phyloP scores from a whole-genome alignment of 257 asterid species.

The Solanum lycopersicoides region DNA sequence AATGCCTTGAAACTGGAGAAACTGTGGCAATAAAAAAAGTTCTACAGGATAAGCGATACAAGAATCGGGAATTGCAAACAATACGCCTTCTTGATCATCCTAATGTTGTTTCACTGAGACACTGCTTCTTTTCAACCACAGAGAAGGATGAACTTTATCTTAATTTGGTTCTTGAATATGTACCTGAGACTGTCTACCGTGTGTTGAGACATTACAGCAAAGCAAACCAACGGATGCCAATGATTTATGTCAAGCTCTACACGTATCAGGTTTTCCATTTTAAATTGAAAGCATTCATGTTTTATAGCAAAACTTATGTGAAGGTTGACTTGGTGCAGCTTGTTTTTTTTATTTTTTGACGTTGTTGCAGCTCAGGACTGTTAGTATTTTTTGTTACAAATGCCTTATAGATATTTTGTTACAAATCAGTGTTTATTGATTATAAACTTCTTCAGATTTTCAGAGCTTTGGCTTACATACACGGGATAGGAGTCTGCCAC shows the following conservation, averaged over 20 bases:
- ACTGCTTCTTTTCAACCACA: constrained; percentile 19
- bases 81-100: constrained; percentile 19
- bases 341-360: not conserved
- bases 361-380: not conserved
- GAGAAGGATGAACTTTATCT: constrained; percentile 15
- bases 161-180: constrained; percentile 20
- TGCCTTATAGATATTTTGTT: not conserved
- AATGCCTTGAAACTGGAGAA: constrained; percentile 21
- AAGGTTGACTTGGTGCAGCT: not conserved
- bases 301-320: not conserved
- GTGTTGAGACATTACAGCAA: constrained; percentile 14
- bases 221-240: constrained; percentile 14
- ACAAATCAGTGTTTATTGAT: not conserved
- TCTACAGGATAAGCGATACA: constrained; percentile 18
- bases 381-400: not conserved
- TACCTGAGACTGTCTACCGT: constrained; percentile 12
- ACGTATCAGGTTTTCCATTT: constrained; percentile 11
- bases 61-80: constrained; percentile 17
- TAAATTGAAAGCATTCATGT: not conserved
- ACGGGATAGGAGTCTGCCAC: constrained; percentile 57
- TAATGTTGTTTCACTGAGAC: constrained; percentile 14
- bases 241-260: constrained; percentile 15
- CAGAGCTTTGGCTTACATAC: constrained; percentile 53
- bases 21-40: constrained; percentile 19
- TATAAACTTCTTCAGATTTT: constrained; percentile 35